A percentile compares a stretch with the other conserved stretches of the same genome.
Conservation (phyloP, 441 rosid species). For the Pelargonium exstipulatum region DNA sequence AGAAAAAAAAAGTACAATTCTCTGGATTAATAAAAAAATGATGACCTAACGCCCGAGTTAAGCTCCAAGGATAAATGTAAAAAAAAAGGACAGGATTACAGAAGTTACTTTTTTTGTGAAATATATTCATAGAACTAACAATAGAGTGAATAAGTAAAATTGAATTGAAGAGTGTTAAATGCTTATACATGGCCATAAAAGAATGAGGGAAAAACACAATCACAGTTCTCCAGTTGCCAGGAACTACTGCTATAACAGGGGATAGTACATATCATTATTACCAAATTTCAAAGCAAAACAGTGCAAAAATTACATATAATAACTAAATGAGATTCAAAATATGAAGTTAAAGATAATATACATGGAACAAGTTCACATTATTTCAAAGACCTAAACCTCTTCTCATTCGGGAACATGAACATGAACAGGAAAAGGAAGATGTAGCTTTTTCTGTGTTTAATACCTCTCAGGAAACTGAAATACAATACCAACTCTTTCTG, state of each 20-base stretch:
- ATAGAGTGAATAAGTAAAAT: background rate
- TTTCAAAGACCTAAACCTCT: conserved; percentile 12
- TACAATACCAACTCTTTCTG: conserved; percentile 83
- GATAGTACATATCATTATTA: background rate
- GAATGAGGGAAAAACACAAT: background rate
- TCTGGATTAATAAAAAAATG: too few relatives aligned
- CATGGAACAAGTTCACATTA: too few relatives aligned
- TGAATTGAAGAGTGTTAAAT: background rate
- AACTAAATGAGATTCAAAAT: too few relatives aligned
- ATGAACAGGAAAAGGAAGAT: background rate
- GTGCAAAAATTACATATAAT: background rate
- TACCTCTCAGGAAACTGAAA: conserved; percentile 92
- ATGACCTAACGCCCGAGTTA: too few relatives aligned
- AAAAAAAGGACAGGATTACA: background rate
- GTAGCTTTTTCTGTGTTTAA: conserved; percentile 8
- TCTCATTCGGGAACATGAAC: conserved; percentile 8
- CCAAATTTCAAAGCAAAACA: background rate
- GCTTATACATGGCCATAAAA: background rate
- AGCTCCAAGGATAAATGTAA: background rate
- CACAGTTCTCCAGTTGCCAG: background rate
- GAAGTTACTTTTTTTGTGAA: background rate
- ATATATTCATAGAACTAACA: background rate
- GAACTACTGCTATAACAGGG: background rate
- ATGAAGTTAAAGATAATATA: too few relatives aligned
- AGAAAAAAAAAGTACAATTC: too few relatives aligned